A percentile compares a stretch with the other conserved stretches of the same genome.
These are phyloP conservation scores for Tagetes patula DNA, from an alignment of 129 eudicot genomes.

Conservation along the genomic window DNA sequence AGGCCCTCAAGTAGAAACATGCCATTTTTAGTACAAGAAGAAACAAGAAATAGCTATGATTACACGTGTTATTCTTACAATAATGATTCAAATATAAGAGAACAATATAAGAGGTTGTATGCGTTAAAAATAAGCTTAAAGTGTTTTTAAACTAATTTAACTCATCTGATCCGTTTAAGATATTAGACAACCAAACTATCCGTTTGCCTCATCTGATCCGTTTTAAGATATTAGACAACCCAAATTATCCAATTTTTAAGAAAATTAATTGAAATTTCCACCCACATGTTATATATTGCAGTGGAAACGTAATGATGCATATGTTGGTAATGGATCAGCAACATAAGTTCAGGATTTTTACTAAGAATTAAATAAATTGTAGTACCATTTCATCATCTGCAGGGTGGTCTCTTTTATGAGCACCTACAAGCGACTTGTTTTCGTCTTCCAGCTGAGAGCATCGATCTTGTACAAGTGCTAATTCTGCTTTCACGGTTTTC, in stretches of 20 bases:
- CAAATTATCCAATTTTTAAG: background rate
- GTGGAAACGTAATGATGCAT: background rate
- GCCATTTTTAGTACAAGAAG: background rate
- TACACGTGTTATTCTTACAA: background rate
- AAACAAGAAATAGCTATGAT: background rate
- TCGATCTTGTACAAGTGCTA: slow-evolving; percentile 63
- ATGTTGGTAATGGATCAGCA: background rate
- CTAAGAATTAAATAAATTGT: background rate
- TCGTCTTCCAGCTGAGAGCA: slow-evolving; percentile 83
- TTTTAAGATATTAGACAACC: background rate
- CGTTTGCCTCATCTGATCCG: background rate
- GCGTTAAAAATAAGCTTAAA: background rate
- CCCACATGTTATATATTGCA: background rate
- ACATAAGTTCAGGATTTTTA: background rate
- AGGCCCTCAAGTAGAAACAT: background rate
- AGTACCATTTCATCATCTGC: slow-evolving; percentile 87
- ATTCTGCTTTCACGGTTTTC: slow-evolving; percentile 77
- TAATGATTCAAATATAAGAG: background rate
- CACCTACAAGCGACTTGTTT: slow-evolving; percentile 63
- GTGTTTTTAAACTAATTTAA: background rate
- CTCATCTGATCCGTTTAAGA: background rate
- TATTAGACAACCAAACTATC: background rate
- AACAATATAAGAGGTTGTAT: background rate
- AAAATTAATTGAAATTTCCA: background rate
- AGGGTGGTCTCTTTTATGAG: slow-evolving; percentile 54